Evolutionary conservation across 139 green algal species (phyloP).

Genomic region (Micractinium sp.): DNA sequence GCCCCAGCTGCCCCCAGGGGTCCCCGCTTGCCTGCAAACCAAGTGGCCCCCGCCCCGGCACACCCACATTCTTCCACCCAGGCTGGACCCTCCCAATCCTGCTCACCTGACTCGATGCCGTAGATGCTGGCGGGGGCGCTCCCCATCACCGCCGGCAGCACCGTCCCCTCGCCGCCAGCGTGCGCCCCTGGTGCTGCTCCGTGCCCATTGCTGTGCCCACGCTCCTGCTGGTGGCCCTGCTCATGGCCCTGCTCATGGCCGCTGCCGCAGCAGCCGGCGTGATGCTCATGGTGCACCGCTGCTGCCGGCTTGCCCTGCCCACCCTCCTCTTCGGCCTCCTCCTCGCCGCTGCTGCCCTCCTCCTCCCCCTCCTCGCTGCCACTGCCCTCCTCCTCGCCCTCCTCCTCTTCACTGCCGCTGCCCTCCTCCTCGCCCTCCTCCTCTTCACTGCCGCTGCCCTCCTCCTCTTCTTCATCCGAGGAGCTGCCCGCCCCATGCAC

Average conservation of each 20-base stretch:
- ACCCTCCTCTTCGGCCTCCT: neutral
- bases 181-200: neutral
- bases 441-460: neutral
- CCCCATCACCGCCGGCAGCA: neutral
- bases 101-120: neutral
- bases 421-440: slow-evolving; percentile 2
- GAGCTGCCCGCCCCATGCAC: slow-evolving; percentile 27
- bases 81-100: slow-evolving; percentile 1
- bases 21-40: too few relatives aligned
- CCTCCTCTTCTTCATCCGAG: slow-evolving; percentile 29
- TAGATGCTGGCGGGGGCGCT: neutral
- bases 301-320: too few relatives aligned
- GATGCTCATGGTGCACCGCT: too few relatives aligned
- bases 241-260: neutral
- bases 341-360: neutral
- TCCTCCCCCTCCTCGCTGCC: neutral
- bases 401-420: neutral
- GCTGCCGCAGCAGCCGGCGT: too few relatives aligned
- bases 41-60: too few relatives aligned
- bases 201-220: neutral
- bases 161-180: neutral
- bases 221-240: neutral
- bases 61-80: neutral
- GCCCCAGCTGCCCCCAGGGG: too few relatives aligned
- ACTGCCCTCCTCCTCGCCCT: neutral